Percentiles rank a stretch among this genome's conserved stretches.
Conservation (phyloP, 495 filamentous ascomycete species). For the Aspergillus diversus region DNA sequence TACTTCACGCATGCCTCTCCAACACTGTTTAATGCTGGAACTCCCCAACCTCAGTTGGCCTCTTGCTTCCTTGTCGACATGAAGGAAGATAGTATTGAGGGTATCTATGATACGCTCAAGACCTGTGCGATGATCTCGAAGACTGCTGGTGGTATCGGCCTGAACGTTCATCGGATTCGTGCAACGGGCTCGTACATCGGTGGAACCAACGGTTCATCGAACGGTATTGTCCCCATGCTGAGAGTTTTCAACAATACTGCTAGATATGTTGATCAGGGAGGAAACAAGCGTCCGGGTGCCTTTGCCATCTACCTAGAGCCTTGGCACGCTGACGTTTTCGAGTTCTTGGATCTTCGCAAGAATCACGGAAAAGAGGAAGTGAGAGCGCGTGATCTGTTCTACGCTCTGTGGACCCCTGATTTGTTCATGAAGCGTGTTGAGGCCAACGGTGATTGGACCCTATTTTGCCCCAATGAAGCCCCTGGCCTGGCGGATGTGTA, state of each 20-base stretch:
- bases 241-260: conserved; percentile 99
- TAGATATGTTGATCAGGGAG: conserved; percentile 97
- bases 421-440: conserved; percentile 99
- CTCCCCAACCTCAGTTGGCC: conserved; percentile 87
- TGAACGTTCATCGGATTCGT: conserved; percentile 94
- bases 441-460: conserved; percentile 91
- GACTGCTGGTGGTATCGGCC: conserved; percentile 94
- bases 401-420: conserved; percentile 97
- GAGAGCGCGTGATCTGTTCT: conserved; percentile 95
- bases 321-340: conserved; percentile 97
- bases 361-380: conserved; percentile 99
- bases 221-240: conserved; percentile 96
- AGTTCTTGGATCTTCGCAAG: conserved; percentile 96
- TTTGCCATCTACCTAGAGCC: conserved; percentile 99
- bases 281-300: conserved; percentile 97
- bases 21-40: conserved; percentile 97
- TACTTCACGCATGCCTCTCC: conserved; percentile 98
- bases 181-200: conserved; percentile 96
- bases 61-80: conserved; percentile 99
- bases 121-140: conserved; percentile 99
- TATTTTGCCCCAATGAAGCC: conserved; percentile 96
- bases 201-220: conserved; percentile 96
- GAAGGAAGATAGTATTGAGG: conserved; percentile 98
- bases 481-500: conserved; percentile 95
- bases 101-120: conserved; percentile 98